Evolutionary conservation across 2,329 filamentous ascomycete genomes (phyloP).

Genomic region (Talaromyces sp.): DNA sequence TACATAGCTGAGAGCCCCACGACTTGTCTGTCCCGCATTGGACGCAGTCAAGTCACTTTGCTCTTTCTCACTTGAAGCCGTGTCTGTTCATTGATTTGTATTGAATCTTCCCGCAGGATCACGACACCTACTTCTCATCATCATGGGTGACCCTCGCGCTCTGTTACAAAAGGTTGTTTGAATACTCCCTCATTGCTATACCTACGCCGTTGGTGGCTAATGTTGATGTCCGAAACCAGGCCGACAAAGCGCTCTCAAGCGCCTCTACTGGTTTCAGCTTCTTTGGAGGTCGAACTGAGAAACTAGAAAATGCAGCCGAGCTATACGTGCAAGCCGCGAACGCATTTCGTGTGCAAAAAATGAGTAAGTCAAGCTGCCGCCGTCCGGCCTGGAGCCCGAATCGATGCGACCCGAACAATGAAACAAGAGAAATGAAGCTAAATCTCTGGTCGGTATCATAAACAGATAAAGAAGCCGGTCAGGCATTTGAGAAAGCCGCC

Average conservation of each 20-base stretch:
- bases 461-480: constrained; percentile 75
- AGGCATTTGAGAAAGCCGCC: constrained; percentile 83
- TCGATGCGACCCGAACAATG: not conserved
- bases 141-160: constrained; percentile 71
- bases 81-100: not conserved
- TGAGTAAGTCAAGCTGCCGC: constrained; percentile 52
- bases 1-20: constrained; percentile 2
- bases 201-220: constrained; percentile 16
- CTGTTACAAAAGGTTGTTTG: constrained; percentile 67
- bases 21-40: not conserved
- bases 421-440: not conserved
- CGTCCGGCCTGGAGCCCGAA: not conserved
- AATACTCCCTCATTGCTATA: too few relatives aligned
- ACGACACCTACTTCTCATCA: constrained; percentile 16
- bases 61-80: too few relatives aligned
- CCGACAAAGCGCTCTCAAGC: constrained; percentile 72
- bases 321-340: constrained; percentile 85
- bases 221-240: constrained; percentile 49
- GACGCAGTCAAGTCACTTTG: not conserved
- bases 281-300: constrained; percentile 81
- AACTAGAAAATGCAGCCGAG: constrained; percentile 84
- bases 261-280: constrained; percentile 80
- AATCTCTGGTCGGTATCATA: not conserved
- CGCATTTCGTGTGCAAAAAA: constrained; percentile 81
- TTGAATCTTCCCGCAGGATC: not conserved